Evolutionary conservation across 768 basidiomycete species (phyloP), one percentile per base, ranked within the genome.

Genomic region (Suillus placidus): DNA sequence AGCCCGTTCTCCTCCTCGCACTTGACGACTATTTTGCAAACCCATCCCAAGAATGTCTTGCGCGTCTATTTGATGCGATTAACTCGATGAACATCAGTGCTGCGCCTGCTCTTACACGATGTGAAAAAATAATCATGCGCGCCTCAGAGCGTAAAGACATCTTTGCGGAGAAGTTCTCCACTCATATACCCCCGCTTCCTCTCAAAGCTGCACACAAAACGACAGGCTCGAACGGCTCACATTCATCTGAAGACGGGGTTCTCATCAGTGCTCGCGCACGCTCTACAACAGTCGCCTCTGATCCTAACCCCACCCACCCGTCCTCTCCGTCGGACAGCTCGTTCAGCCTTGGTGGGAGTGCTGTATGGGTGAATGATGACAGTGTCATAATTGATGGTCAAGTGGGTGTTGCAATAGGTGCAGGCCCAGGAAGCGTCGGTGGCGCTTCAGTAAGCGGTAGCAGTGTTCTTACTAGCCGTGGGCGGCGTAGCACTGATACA

Each of bases 1-100:
- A 97, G 95, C 96, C 96, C 18, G 87, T 98, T 60, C 87, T 99
- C 12, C 81, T 97, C 2, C 89, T 99, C 72, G 96, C 97, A 6
- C 84, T 99, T 55, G 95, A 98, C 74, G 95, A 98, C 77, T 99
- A 98, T 79, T 95, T 96, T 76, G 81, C 85, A 32, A 85, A 90
- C 68, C 95, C 96, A 0, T 95, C 94, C 0, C 89, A 96, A 73
- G 93, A 94, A 69, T 93, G 94, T 71, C 88, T 99, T 16, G 88
- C 92, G 3, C 88, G 92, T 3, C 84, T 99, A 4, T 99, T 95
- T 74, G 93, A 97, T 69, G 89, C 95, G 6, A 89, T 98, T 67
- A 99, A 99, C 75, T 88, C 92, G 7, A 94, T 99, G 86, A 88
- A 97, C 72, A 81, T 94, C 23, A 84, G 88, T n/a, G 84, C 82